phyloP scores from a whole-genome alignment of 2,329 filamentous ascomycete genomes.

The Neoscytalidium dimidiatum region DNA sequence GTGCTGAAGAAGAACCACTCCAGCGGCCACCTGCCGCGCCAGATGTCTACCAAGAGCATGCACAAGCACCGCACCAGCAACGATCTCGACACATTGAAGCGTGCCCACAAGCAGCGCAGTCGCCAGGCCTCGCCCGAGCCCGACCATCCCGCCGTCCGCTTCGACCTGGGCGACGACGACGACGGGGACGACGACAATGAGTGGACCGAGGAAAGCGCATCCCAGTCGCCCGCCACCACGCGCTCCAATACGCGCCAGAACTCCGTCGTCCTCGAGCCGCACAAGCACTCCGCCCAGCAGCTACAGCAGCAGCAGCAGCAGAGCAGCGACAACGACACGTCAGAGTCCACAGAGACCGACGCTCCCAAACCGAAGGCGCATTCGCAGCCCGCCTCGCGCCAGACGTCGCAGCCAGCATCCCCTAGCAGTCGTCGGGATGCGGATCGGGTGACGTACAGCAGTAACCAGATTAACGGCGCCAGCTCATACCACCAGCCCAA shows the following conservation, averaged over 20 bases:
- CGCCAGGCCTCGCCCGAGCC: slow-evolving; percentile 30
- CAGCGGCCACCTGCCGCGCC: slow-evolving; percentile 47
- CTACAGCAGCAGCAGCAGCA: slow-evolving; percentile 22
- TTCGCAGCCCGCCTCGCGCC: slow-evolving; percentile 22
- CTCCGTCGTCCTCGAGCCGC: slow-evolving; percentile 40
- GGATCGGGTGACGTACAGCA: slow-evolving; percentile 16
- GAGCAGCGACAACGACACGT: slow-evolving; percentile 20
- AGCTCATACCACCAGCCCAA: slow-evolving; percentile 33
- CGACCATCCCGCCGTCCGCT: slow-evolving; percentile 42
- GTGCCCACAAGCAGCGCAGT: slow-evolving; percentile 32
- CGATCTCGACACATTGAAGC: slow-evolving; percentile 28
- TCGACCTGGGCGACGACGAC: slow-evolving; percentile 38
- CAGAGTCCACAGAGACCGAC: slow-evolving; percentile 22
- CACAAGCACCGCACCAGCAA: slow-evolving; percentile 31
- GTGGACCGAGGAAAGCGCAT: slow-evolving; percentile 46
- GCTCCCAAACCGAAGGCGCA: slow-evolving; percentile 11
- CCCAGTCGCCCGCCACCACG: slow-evolving; percentile 43
- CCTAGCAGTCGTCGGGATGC: slow-evolving; percentile 27
- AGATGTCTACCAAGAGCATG: slow-evolving; percentile 41
- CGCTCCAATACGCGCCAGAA: slow-evolving; percentile 43
- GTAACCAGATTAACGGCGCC: slow-evolving; percentile 30
- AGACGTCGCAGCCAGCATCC: slow-evolving; percentile 29
- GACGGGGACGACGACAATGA: slow-evolving; percentile 36
- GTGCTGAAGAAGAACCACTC: slow-evolving; percentile 45
- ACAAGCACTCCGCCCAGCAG: slow-evolving; percentile 25